phyloP scores from a whole-genome alignment of 2,329 filamentous ascomycete species.

The Zelopaecilomyces penicillatus region DNA sequence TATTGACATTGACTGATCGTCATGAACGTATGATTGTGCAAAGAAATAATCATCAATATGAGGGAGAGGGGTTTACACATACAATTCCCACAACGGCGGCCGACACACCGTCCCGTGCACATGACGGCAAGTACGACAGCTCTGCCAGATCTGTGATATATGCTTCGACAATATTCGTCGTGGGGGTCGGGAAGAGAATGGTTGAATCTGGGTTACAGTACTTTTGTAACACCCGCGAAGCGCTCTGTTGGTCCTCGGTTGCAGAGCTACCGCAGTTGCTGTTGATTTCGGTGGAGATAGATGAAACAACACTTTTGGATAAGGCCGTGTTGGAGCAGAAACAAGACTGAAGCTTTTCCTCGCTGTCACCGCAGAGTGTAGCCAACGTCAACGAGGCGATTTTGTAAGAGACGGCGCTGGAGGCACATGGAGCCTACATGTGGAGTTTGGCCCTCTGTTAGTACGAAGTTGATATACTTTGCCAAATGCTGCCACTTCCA shows the following conservation, averaged over 20 bases:
- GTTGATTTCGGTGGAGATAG: constrained; percentile 31
- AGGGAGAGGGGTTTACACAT: constrained; percentile 1
- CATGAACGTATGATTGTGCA: not conserved
- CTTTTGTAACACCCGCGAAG: constrained; percentile 32
- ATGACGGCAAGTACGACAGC: constrained; percentile 31
- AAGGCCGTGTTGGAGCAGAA: constrained; percentile 42
- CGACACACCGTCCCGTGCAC: constrained; percentile 22
- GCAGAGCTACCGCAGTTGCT: constrained; percentile 38
- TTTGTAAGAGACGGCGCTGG: constrained; percentile 35
- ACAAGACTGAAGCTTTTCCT: constrained; percentile 40
- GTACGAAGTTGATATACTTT: not conserved
- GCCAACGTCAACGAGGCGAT: constrained; percentile 34
- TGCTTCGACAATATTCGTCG: constrained; percentile 30
- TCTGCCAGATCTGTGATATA: constrained; percentile 43
- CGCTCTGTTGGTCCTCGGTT: constrained; percentile 40
- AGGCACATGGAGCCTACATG: constrained; percentile 41
- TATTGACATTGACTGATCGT: not conserved
- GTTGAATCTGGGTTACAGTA: constrained; percentile 39
- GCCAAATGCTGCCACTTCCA: not conserved
- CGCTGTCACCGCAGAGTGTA: constrained; percentile 31
- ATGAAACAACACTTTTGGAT: constrained; percentile 27
- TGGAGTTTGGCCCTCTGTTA: not conserved
- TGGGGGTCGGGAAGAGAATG: constrained; percentile 34
- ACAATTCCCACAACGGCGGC: constrained; percentile 23
- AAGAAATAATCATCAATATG: not conserved